Conservation (phyloP, 1,284 basidiomycete species). For the Ceratobasidium papillatum region DNA sequence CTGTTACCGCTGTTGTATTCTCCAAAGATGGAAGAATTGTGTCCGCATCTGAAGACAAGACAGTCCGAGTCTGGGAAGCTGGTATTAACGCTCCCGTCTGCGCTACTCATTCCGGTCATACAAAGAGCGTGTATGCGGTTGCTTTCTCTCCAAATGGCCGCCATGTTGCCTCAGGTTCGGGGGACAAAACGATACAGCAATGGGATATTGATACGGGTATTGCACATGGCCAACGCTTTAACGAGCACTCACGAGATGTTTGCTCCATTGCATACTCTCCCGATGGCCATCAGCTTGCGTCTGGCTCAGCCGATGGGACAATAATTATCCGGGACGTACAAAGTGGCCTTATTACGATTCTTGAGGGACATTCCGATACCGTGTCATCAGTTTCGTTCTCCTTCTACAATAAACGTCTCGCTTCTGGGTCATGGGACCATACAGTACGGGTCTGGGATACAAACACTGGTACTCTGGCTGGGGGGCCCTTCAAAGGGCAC, state of each 20-base stretch:
- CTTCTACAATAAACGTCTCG: slow-evolving; percentile 50
- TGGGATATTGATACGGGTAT: neutral
- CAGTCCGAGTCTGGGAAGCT: neutral
- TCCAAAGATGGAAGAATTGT: neutral
- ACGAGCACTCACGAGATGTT: neutral
- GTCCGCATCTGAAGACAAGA: neutral
- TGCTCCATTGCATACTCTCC: slow-evolving; percentile 27
- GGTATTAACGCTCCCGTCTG: neutral
- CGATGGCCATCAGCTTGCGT: slow-evolving; percentile 19
- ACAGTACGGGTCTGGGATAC: slow-evolving; percentile 34
- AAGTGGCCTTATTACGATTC: slow-evolving; percentile 2
- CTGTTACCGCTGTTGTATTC: neutral
- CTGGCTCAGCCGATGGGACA: neutral
- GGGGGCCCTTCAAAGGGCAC: neutral
- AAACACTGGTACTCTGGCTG: slow-evolving; percentile 14
- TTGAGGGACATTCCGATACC: slow-evolving; percentile 11
- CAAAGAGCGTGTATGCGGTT: neutral
- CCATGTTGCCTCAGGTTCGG: neutral
- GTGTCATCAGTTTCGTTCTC: slow-evolving; percentile 54
- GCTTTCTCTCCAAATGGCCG: neutral
- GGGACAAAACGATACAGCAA: neutral
- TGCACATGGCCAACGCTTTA: neutral
- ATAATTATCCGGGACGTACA: slow-evolving; percentile 10
- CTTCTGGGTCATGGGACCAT: slow-evolving; percentile 23
- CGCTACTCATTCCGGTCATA: neutral